Conservation (phyloP, 73 alveolate species). For the Blepharisma japonicum region DNA sequence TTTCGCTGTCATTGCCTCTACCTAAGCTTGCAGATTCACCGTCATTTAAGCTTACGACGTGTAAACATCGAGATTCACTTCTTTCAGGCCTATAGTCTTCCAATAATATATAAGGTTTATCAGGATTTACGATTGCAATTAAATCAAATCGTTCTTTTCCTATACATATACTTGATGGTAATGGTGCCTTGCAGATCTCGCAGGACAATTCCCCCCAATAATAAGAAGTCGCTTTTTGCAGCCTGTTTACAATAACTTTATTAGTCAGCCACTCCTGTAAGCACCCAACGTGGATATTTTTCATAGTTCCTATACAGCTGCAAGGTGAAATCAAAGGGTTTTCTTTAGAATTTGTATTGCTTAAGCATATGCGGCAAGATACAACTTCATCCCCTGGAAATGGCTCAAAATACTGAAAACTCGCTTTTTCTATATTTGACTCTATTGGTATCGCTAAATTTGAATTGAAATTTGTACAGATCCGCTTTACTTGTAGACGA, state of each 20-base stretch:
- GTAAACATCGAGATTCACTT: background rate
- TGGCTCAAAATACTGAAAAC: background rate
- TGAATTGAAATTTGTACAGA: background rate
- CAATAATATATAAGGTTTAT: slow-evolving; percentile 40
- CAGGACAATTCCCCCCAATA: slow-evolving; percentile 69
- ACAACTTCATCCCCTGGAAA: background rate
- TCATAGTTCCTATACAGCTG: slow-evolving; percentile 71
- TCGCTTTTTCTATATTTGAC: background rate
- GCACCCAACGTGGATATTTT: slow-evolving; percentile 71
- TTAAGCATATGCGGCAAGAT: slow-evolving; percentile 50
- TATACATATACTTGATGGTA: slow-evolving; percentile 58
- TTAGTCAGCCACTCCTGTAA: slow-evolving; percentile 62
- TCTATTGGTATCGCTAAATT: background rate
- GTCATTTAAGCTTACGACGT: slow-evolving; percentile 25
- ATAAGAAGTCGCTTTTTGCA: slow-evolving; percentile 39
- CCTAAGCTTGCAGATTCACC: slow-evolving; percentile 31
- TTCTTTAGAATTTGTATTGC: slow-evolving; percentile 49
- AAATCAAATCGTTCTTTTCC: slow-evolving; percentile 50
- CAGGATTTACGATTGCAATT: slow-evolving; percentile 55
- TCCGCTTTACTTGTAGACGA: background rate
- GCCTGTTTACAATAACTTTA: slow-evolving; percentile 39
- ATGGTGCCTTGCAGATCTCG: slow-evolving; percentile 75
- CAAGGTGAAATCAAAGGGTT: slow-evolving; percentile 79
- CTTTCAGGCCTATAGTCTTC: too few species aligned
- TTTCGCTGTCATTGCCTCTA: slow-evolving; percentile 51